Evolutionary conservation across 2,329 filamentous ascomycete species (phyloP).

Genomic region (Rasamsonia emersonii): DNA sequence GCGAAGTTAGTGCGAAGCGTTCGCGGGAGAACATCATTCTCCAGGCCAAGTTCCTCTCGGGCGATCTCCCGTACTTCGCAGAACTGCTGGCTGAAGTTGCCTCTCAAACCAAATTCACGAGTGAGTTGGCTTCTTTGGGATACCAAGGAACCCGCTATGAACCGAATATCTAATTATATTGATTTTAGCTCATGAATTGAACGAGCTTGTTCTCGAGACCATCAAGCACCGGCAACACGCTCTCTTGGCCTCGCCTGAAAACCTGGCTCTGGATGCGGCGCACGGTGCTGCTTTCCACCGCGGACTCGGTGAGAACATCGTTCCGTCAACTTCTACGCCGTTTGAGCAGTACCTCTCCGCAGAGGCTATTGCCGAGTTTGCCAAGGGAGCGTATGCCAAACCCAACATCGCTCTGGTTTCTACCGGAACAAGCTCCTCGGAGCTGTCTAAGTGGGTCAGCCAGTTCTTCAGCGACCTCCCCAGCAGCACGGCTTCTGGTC

Average conservation of each 20-base stretch:
- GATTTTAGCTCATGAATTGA: slow-evolving; percentile 69
- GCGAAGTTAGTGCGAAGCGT: slow-evolving; percentile 78
- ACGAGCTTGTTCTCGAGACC: slow-evolving; percentile 73
- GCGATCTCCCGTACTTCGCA: slow-evolving; percentile 94
- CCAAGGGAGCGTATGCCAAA: slow-evolving; percentile 74
- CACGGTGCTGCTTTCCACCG: slow-evolving; percentile 87
- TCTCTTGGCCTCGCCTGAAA: slow-evolving; percentile 52
- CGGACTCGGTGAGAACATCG: slow-evolving; percentile 73
- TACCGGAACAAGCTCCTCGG: slow-evolving; percentile 69
- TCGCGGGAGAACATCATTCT: slow-evolving; percentile 88
- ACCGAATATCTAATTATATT: slow-evolving; percentile 6
- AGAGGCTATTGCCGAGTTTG: slow-evolving; percentile 65
- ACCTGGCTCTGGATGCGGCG: slow-evolving; percentile 75
- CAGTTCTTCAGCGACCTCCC: slow-evolving; percentile 79
- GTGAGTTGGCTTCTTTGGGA: slow-evolving; percentile 37
- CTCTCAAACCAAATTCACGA: slow-evolving; percentile 74
- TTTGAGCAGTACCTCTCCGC: slow-evolving; percentile 73
- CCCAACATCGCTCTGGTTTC: slow-evolving; percentile 85
- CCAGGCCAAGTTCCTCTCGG: slow-evolving; percentile 87
- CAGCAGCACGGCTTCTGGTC: slow-evolving; percentile 39
- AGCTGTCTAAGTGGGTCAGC: slow-evolving; percentile 80
- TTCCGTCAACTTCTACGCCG: slow-evolving; percentile 62
- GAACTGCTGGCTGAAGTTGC: slow-evolving; percentile 92
- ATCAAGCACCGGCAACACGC: slow-evolving; percentile 71
- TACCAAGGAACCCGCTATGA: slow-evolving; percentile 1